These are phyloP conservation scores for Bruguiera parviflora DNA, from an alignment of 345 rosid genomes.

Conservation along the genomic window DNA sequence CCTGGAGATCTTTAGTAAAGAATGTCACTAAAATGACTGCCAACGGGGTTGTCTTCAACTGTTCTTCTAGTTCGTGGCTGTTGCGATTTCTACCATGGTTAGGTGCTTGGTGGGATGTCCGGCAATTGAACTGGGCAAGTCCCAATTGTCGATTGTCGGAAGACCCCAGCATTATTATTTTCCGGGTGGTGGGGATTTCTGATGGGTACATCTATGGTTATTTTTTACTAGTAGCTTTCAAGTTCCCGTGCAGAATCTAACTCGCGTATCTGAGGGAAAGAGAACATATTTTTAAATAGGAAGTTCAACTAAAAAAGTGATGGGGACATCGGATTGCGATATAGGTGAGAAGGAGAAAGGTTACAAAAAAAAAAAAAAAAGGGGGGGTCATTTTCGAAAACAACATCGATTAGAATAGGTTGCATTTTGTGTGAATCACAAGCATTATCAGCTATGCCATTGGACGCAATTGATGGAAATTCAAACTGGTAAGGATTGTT, in stretches of 20 bases:
- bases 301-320: neutral
- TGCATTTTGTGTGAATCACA: too few species aligned
- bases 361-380: neutral
- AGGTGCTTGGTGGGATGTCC: constrained; percentile 34
- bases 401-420: too few species aligned
- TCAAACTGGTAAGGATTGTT: neutral
- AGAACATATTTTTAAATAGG: neutral
- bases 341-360: neutral
- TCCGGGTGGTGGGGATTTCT: constrained; percentile 42
- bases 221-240: constrained; percentile 11
- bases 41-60: constrained; percentile 19
- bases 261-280: neutral
- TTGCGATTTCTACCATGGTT: constrained; percentile 21
- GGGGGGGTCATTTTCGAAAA: too few species aligned
- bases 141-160: constrained; percentile 19
- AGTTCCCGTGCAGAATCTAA: constrained; percentile 5
- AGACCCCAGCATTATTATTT: constrained; percentile 23
- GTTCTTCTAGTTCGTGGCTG: constrained; percentile 12
- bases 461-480: neutral
- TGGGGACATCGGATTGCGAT: neutral
- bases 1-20: constrained; percentile 15
- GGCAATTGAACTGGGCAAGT: constrained; percentile 31
- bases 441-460: neutral
- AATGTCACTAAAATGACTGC: constrained; percentile 22
- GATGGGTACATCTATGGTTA: constrained; percentile 21